phyloP scores from a whole-genome alignment of 768 basidiomycete species.

The Amanita molliuscula region DNA sequence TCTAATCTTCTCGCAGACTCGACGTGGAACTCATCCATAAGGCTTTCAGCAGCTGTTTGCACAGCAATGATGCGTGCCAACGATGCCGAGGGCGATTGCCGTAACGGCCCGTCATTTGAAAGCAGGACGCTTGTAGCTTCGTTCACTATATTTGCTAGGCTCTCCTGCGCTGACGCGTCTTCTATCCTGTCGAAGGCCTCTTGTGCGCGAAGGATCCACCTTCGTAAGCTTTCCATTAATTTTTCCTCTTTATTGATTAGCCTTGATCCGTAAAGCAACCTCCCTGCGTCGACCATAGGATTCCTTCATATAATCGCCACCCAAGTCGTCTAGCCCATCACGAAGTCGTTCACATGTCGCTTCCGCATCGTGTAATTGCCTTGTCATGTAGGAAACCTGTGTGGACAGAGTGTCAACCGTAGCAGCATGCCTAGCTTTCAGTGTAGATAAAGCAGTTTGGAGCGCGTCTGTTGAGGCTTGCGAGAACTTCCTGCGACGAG shows the following conservation, averaged over 20 bases:
- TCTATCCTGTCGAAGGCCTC: slow-evolving; percentile 23
- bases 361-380: slow-evolving; percentile 33
- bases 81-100: slow-evolving; percentile 25
- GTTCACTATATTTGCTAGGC: slow-evolving; percentile 21
- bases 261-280: slow-evolving; percentile 47
- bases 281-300: slow-evolving; percentile 65
- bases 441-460: slow-evolving; percentile 45
- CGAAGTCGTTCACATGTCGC: slow-evolving; percentile 40
- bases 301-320: slow-evolving; percentile 62
- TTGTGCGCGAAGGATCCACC: slow-evolving; percentile 44
- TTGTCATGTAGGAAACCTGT: slow-evolving; percentile 35
- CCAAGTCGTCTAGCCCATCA: slow-evolving; percentile 54
- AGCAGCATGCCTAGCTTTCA: slow-evolving; percentile 53
- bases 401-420: slow-evolving; percentile 46
- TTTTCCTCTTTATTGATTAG: slow-evolving; percentile 58
- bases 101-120: slow-evolving; percentile 18
- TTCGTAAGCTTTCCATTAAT: slow-evolving; percentile 39
- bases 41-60: slow-evolving; percentile 34
- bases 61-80: slow-evolving; percentile 42
- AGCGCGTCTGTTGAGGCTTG: slow-evolving; percentile 62
- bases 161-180: slow-evolving; percentile 15
- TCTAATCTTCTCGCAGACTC: slow-evolving; percentile 43
- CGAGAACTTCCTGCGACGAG: slow-evolving; percentile 61
- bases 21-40: slow-evolving; percentile 47
- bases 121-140: slow-evolving; percentile 15